Conservation (phyloP, 331 rosid genomes). For the Quercus lobata region DNA sequence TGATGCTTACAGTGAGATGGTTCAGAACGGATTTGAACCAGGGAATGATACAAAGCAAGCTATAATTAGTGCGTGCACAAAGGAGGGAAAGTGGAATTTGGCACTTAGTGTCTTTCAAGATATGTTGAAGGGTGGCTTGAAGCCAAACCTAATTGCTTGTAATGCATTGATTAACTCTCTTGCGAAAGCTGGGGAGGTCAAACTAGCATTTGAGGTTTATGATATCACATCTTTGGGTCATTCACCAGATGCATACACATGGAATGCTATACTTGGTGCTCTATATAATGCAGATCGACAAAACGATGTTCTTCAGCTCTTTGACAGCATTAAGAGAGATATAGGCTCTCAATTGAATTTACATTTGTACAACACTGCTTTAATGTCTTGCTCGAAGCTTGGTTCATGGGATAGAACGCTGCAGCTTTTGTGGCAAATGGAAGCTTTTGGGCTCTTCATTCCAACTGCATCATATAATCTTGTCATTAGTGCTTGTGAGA, state of each 20-base stretch:
- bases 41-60: constrained; percentile 59
- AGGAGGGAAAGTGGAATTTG: constrained; percentile 76
- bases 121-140: constrained; percentile 48
- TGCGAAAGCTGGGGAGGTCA: constrained; percentile 72
- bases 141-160: constrained; percentile 62
- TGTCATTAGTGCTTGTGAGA: constrained; percentile 72
- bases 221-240: constrained; percentile 46
- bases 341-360: constrained; percentile 29
- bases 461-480: constrained; percentile 64
- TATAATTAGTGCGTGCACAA: constrained; percentile 55
- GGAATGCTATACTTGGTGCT: constrained; percentile 61
- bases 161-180: constrained; percentile 73
- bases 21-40: constrained; percentile 57
- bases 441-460: constrained; percentile 45
- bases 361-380: constrained; percentile 64
- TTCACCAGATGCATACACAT: constrained; percentile 76
- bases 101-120: constrained; percentile 51
- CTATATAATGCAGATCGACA: constrained; percentile 54
- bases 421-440: constrained; percentile 82
- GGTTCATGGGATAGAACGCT: constrained; percentile 69
- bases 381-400: constrained; percentile 79
- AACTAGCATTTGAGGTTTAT: constrained; percentile 53
- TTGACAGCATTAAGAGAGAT: constrained; percentile 45
- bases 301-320: constrained; percentile 58
- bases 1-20: constrained; percentile 71